Evolutionary conservation across 345 rosid genomes (phyloP), one percentile per base, ranked within the genome.

Genomic region (Brassica carinata): DNA sequence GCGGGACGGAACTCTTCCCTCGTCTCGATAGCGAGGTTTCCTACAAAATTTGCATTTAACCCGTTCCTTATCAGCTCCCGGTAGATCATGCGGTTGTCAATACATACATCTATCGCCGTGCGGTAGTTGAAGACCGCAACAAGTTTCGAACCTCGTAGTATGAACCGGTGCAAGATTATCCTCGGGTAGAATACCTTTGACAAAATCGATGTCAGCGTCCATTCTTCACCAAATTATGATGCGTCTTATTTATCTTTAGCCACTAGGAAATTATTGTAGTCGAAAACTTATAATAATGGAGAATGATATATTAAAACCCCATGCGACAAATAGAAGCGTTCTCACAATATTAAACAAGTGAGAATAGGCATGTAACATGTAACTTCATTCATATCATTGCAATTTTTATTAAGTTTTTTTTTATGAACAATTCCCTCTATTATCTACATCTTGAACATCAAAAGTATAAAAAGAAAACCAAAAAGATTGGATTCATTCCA

Each of bases 391-490:
- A 80, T 80, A 61, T 74, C 27, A 43, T 62, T 27, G 2, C 57
- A 61, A 26, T 0, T 27, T 34, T 26, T 64, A 3, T 55, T 17
- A 11, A 23, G 26, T 23, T 23, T 23, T 23, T 23, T 3, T 9
- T 51, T 17, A 73, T 67, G 82, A 67, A 59, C 74, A 73, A 31
- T 79, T 31, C 48, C 58, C 31, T 4, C 64, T 67, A 45, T 11
- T 68, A 51, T 51, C 57, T 74, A 74, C 79, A 80, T 51, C 23
- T n/a, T 74, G 75, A 67, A 74, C 71, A 74, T 74, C 71, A 40
- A 43, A 72, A 31, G 11, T 65, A 78, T 14, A n/a, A 57, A 40
- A 13, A 34, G 7, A 79, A 30, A 61, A 45, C 64, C 31, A 61
- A 67, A 3, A 67, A 67, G 18, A 57, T 18, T 64, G 77, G 78